Conservation (phyloP, 2,329 filamentous ascomycete genomes). For the Penicillium sp. region DNA sequence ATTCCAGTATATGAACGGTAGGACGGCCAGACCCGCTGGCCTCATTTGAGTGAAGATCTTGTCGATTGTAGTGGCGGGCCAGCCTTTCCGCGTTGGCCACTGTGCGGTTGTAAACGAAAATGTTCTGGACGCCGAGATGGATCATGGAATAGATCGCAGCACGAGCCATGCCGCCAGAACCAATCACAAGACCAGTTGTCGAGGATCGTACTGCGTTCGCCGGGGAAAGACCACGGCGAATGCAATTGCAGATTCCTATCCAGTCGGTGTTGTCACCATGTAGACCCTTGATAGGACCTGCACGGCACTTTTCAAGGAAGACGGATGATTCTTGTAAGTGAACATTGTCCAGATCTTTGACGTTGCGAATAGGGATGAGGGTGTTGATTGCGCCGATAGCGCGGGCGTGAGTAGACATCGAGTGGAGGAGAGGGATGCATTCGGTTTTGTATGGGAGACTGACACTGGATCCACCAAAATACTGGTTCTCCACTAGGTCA, state of each 20-base stretch:
- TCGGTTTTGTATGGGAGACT: conserved; percentile 75
- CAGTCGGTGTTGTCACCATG: conserved; percentile 83
- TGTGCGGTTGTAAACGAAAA: conserved; percentile 43
- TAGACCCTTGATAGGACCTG: conserved; percentile 67
- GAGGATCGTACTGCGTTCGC: conserved; percentile 64
- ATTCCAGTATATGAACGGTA: conserved; percentile 31
- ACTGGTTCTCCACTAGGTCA: conserved; percentile 63
- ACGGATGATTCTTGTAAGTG: conserved; percentile 59
- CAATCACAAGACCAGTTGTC: conserved; percentile 62
- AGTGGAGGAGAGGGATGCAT: conserved; percentile 65
- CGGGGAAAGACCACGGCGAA: conserved; percentile 71
- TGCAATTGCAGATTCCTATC: conserved; percentile 74
- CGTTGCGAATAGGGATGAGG: conserved; percentile 67
- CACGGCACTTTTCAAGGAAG: conserved; percentile 61
- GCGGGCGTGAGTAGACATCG: conserved; percentile 70
- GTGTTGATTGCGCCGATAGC: conserved; percentile 79
- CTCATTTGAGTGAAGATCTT: conserved; percentile 27
- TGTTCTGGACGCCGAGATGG: conserved; percentile 40
- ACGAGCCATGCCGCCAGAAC: conserved; percentile 56
- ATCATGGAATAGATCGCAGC: conserved; percentile 45
- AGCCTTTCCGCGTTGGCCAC: conserved; percentile 37
- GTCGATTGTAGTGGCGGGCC: conserved; percentile 39
- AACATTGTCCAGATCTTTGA: conserved; percentile 54
- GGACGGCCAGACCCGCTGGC: conserved; percentile 21
- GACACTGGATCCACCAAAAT: conserved; percentile 72